Base-by-base conservation (phyloP, 805 yeast species). In the Schwanniomyces polymorphus region DNA sequence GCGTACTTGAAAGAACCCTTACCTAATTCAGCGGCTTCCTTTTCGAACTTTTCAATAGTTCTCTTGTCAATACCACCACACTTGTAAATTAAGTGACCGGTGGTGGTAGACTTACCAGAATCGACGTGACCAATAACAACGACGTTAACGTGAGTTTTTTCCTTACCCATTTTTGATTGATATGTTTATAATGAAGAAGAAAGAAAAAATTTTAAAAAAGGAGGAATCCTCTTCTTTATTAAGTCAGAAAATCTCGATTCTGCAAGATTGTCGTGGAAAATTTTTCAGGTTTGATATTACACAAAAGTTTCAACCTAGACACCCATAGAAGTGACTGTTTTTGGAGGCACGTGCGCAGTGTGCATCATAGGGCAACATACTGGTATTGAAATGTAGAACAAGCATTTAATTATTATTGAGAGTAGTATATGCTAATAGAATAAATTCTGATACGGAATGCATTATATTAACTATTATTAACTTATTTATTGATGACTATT, bases 101-200 rank as follows among this genome's bases (percentile, higher is more conserved):
- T 91, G 80, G 97, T 92, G 74, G 98, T 91, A 60, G 97, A 92
- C 49, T 61, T 66, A 69, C 76, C 76, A 70, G 97, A 91, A 82
- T 92, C 98, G 97, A 94, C 98, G 96, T 92, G 98, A 81, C 98
- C 99, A 79, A 92, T 92, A 76, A 94, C 98, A 79, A 94, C 99
- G 82, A 92, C 96, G 97, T 92, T 92, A 84, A 92, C 88, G 88
- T 92, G 98, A 80, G 82, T 71, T 87, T 92, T 91, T 72, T 85
- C 97, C 80, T 90, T 90, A 85, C 97, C 97, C 96, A 72, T 72
- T 40, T 47, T 47, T 39, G 25, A 25, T 38, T 23, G 16, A 37
- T 38, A 29, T 38, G 25, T 25, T 17, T 7, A 38, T 38, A 70
- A 97, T 91, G 81, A 92, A 97, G 97, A 91, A 97, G 96, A 97